Evolutionary conservation across 108 stramenopile species (phyloP).

Genomic region (Cyclotella sp.): DNA sequence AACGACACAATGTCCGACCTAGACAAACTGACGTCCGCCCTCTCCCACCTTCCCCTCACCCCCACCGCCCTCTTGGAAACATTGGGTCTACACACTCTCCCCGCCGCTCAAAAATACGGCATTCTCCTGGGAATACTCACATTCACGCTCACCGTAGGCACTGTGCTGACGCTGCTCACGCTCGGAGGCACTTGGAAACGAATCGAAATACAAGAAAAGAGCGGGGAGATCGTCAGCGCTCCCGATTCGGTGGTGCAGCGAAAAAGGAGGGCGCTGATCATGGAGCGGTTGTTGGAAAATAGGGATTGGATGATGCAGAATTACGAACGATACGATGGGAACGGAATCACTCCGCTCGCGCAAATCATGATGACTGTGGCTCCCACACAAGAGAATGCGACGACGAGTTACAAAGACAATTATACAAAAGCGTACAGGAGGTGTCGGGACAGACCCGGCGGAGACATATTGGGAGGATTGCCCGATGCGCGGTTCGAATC

Average conservation of each 20-base stretch:
- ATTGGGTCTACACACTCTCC: slow-evolving; percentile 76
- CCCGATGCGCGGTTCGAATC: slow-evolving; percentile 86
- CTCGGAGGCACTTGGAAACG: slow-evolving; percentile 81
- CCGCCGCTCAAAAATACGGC: slow-evolving; percentile 83
- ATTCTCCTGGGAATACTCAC: slow-evolving; percentile 78
- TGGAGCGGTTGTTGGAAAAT: slow-evolving; percentile 75
- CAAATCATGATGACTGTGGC: slow-evolving; percentile 43
- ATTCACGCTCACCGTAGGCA: slow-evolving; percentile 68
- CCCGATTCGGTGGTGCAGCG: slow-evolving; percentile 61
- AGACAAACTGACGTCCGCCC: slow-evolving; percentile 46
- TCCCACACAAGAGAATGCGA: slow-evolving; percentile 24
- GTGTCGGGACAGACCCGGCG: slow-evolving; percentile 88
- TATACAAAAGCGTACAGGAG: slow-evolving; percentile 75
- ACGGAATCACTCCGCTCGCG: slow-evolving; percentile 35
- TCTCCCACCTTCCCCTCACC: slow-evolving; percentile 37
- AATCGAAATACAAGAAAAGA: slow-evolving; percentile 69
- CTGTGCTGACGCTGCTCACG: slow-evolving; percentile 67
- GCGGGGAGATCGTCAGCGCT: slow-evolving; percentile 55
- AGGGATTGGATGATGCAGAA: slow-evolving; percentile 66
- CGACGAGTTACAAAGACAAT: slow-evolving; percentile 60
- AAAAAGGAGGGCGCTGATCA: slow-evolving; percentile 63
- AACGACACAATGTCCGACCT: slow-evolving; percentile 43
- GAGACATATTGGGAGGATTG: slow-evolving; percentile 65
- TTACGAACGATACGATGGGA: slow-evolving; percentile 41
- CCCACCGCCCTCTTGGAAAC: slow-evolving; percentile 59